Evolutionary conservation across 805 yeast species (phyloP).

Genomic region (Candida vartiovaarae): DNA sequence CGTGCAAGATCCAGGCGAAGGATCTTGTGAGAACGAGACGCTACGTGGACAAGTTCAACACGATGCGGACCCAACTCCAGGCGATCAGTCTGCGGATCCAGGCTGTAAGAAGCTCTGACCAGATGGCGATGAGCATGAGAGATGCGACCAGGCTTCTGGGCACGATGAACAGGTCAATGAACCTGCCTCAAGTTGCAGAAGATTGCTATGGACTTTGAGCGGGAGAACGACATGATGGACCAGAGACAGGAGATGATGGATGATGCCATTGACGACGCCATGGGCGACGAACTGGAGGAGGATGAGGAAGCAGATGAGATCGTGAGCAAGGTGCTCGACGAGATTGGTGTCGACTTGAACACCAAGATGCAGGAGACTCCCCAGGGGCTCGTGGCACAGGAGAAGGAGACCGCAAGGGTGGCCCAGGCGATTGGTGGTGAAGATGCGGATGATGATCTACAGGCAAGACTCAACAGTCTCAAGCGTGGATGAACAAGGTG

Average conservation of each 20-base stretch:
- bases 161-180: conserved; percentile 87
- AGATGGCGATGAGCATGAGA: conserved; percentile 91
- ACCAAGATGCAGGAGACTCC: conserved; percentile 42
- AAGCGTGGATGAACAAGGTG: conserved; percentile 37
- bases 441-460: conserved; percentile 72
- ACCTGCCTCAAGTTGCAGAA: conserved; percentile 81
- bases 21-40: conserved; percentile 85
- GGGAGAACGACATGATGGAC: conserved; percentile 93
- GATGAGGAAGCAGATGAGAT: conserved; percentile 90
- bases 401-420: conserved; percentile 28
- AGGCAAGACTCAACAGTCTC: conserved; percentile 79
- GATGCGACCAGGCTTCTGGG: conserved; percentile 84
- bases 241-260: conserved; percentile 99
- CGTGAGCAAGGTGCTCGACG: conserved; percentile 87
- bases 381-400: conserved; percentile 24
- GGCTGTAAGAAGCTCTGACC: conserved; percentile 85
- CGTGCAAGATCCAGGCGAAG: conserved; percentile 92
- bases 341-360: conserved; percentile 82
- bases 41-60: conserved; percentile 78
- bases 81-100: conserved; percentile 90
- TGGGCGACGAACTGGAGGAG: conserved; percentile 85
- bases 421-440: conserved; percentile 49
- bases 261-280: conserved; percentile 93
- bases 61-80: conserved; percentile 91
- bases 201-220: conserved; percentile 93